A percentile compares a stretch with the other conserved stretches of the same genome.
Evolutionary conservation across 208 protist genomes (phyloP).

Genomic region (Endotrypanum monterogeii): DNA sequence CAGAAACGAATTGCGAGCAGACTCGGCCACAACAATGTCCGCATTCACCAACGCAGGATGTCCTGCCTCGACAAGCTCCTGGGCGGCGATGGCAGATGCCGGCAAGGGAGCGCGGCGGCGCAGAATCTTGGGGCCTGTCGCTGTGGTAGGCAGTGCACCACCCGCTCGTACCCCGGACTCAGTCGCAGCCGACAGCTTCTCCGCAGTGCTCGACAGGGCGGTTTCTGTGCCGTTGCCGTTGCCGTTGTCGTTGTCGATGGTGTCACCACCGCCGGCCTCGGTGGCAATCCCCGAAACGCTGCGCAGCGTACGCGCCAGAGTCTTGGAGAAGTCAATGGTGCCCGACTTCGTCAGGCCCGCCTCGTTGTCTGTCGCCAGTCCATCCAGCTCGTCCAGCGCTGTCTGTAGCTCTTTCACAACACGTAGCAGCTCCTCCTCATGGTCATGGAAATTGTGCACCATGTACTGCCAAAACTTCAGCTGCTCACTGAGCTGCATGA

Average conservation of each 20-base stretch:
- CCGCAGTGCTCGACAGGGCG: neutral
- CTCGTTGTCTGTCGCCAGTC: slow-evolving; percentile 57
- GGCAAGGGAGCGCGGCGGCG: slow-evolving; percentile 76
- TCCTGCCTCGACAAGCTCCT: slow-evolving; percentile 78
- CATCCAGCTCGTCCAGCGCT: slow-evolving; percentile 83
- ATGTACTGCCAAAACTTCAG: slow-evolving; percentile 94
- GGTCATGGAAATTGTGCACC: slow-evolving; percentile 93
- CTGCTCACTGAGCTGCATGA: slow-evolving; percentile 85
- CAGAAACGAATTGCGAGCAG: slow-evolving; percentile 72
- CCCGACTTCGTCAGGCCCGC: slow-evolving; percentile 53
- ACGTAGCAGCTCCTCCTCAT: slow-evolving; percentile 84
- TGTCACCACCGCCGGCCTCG: no score
- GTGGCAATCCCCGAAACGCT: neutral
- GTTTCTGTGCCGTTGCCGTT: neutral
- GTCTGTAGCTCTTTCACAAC: slow-evolving; percentile 71
- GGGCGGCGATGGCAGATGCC: slow-evolving; percentile 40
- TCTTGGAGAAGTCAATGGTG: slow-evolving; percentile 83
- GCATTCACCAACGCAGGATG: slow-evolving; percentile 65
- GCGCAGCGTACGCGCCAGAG: slow-evolving; percentile 41
- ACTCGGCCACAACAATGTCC: slow-evolving; percentile 71
- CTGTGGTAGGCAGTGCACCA: neutral
- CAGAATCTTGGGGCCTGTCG: slow-evolving; percentile 63
- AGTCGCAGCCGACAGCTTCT: neutral
- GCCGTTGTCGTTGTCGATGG: slow-evolving; percentile 10
- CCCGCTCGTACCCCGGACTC: neutral